These are phyloP conservation scores for Colletotrichum chrysophilum DNA, from an alignment of 2,329 filamentous ascomycete genomes.

Conservation along the genomic window DNA sequence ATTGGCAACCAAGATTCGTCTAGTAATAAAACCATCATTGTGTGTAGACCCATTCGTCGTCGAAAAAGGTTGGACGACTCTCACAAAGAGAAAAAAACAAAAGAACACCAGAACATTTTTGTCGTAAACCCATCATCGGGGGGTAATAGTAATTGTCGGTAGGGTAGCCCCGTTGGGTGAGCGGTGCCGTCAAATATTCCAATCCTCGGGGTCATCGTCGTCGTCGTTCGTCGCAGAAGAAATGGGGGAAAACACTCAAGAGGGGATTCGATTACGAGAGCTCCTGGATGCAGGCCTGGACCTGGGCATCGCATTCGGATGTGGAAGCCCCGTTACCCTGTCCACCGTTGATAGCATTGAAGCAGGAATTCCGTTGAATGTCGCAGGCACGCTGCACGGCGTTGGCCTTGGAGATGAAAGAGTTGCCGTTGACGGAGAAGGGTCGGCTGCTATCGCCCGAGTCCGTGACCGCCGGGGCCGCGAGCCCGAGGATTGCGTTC, in stretches of 20 bases:
- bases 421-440: slow-evolving; percentile 61
- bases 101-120: neutral
- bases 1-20: neutral
- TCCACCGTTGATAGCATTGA: slow-evolving; percentile 60
- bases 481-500: slow-evolving; percentile 53
- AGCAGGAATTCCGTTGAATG: slow-evolving; percentile 67
- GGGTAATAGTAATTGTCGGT: neutral
- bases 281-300: slow-evolving; percentile 46
- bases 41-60: neutral
- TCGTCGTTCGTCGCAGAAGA: neutral
- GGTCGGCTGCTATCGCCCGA: slow-evolving; percentile 54
- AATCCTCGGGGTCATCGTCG: neutral
- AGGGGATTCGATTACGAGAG: slow-evolving; percentile 27
- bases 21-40: neutral
- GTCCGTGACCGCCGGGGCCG: slow-evolving; percentile 54
- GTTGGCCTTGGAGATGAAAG: slow-evolving; percentile 59
- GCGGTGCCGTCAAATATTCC: neutral
- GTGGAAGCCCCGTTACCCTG: slow-evolving; percentile 42
- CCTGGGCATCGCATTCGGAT: slow-evolving; percentile 61
- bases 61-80: neutral
- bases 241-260: neutral
- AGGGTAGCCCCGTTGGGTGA: neutral
- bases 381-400: slow-evolving; percentile 67
- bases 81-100: neutral
- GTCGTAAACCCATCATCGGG: neutral